phyloP scores from a whole-genome alignment of 2,329 filamentous ascomycete genomes.

The Microdochium trichocladiopsis region DNA sequence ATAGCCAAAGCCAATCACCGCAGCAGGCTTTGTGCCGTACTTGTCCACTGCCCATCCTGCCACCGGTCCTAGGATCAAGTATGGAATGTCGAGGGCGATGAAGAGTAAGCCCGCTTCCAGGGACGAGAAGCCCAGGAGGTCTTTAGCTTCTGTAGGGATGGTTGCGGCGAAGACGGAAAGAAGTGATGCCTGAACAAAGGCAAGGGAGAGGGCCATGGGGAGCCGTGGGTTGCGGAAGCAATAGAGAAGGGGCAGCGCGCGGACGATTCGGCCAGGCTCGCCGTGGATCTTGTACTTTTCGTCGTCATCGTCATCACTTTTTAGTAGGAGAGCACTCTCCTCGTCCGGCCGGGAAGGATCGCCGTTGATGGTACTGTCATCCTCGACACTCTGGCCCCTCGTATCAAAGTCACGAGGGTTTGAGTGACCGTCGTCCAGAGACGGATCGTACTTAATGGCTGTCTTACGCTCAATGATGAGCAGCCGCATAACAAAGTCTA shows the following conservation, averaged over 20 bases:
- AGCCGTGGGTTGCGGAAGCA: constrained; percentile 31
- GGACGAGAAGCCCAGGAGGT: constrained; percentile 26
- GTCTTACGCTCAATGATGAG: constrained; percentile 57
- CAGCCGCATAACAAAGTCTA: constrained; percentile 55
- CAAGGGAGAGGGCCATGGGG: constrained; percentile 27
- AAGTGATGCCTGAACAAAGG: constrained; percentile 33
- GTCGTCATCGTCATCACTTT: constrained; percentile 19
- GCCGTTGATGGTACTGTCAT: constrained; percentile 6
- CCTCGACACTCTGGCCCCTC: constrained; percentile 9
- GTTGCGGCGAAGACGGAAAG: constrained; percentile 29
- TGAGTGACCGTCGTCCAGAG: constrained; percentile 11
- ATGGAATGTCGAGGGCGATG: constrained; percentile 26
- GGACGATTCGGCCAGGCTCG: constrained; percentile 28
- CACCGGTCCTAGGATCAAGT: constrained; percentile 23
- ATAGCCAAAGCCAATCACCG: constrained; percentile 37
- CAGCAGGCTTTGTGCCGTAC: constrained; percentile 23
- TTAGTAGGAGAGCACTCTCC: constrained; percentile 29
- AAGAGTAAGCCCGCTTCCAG: constrained; percentile 28
- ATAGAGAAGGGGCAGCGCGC: constrained; percentile 38
- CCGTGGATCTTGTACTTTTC: constrained; percentile 32
- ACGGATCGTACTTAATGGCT: constrained; percentile 33
- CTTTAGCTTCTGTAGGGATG: constrained; percentile 25
- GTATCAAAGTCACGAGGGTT: constrained; percentile 9
- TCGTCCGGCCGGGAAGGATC: constrained; percentile 21
- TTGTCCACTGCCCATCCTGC: constrained; percentile 27